Percentiles rank a stretch among this genome's conserved stretches.
Evolutionary conservation across 73 alveolate genomes (phyloP).

Genomic region (Symbiodinium pilosum): DNA sequence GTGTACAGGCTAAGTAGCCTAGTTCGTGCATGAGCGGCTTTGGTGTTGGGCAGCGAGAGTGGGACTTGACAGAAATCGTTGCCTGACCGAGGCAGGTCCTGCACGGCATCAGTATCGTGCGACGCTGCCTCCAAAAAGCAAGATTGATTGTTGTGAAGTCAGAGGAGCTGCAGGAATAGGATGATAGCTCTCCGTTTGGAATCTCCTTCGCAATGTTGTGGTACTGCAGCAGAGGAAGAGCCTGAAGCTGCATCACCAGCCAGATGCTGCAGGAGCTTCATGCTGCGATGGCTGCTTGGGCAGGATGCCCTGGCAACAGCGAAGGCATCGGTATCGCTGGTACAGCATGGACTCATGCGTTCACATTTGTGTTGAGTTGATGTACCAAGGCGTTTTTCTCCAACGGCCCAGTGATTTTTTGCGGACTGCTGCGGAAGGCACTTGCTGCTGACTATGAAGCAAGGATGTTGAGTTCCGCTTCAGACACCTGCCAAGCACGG

Average conservation of each 20-base stretch:
- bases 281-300: not conserved
- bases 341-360: not conserved
- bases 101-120: not conserved
- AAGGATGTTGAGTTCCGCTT: too few relatives aligned
- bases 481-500: not conserved
- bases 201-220: not conserved
- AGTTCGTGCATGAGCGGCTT: too few relatives aligned
- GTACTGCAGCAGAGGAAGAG: too few relatives aligned
- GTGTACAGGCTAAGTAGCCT: too few relatives aligned
- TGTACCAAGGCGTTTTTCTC: not conserved
- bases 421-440: not conserved
- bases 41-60: too few relatives aligned
- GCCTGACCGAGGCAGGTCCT: not conserved
- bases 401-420: not conserved
- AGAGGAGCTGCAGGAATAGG: not conserved
- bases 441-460: not conserved
- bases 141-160: not conserved
- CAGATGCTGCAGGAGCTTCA: constrained; percentile 12
- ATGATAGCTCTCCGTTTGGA: not conserved
- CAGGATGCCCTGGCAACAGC: not conserved
- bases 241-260: too few relatives aligned
- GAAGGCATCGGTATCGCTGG: not conserved
- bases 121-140: not conserved
- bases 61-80: too few relatives aligned
- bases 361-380: not conserved